Conservation (phyloP, 805 yeast genomes). For the Hanseniaspora occidentalis region DNA sequence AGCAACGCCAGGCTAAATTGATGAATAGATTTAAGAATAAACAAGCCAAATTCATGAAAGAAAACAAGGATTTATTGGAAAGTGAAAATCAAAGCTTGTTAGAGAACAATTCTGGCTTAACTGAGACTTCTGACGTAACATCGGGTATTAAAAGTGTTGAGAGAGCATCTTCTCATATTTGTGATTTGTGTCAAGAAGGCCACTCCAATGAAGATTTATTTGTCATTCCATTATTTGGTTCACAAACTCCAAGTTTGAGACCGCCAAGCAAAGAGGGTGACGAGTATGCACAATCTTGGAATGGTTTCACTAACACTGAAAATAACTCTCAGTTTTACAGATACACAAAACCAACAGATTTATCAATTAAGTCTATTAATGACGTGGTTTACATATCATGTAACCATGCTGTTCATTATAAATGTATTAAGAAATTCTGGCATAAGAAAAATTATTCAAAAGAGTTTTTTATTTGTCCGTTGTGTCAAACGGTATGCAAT, state of each 20-base stretch:
- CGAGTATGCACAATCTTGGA: constrained; percentile 13
- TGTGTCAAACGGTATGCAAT: constrained; percentile 64
- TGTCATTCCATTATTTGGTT: constrained; percentile 44
- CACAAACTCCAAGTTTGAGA: constrained; percentile 38
- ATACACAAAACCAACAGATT: constrained; percentile 4
- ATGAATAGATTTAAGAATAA: constrained; percentile 55
- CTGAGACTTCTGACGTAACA: background rate
- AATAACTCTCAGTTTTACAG: constrained; percentile 10
- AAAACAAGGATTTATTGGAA: constrained; percentile 28
- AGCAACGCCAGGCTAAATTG: constrained; percentile 48
- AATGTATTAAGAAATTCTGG: constrained; percentile 60
- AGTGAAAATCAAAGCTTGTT: constrained; percentile 27
- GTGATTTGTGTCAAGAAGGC: constrained; percentile 50
- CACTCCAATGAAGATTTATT: constrained; percentile 34
- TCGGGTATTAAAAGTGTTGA: too few relatives aligned
- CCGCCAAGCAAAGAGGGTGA: constrained; percentile 6
- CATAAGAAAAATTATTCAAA: constrained; percentile 44
- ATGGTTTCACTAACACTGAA: constrained; percentile 12
- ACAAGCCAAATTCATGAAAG: constrained; percentile 61
- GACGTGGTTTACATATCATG: constrained; percentile 63
- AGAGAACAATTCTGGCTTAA: background rate
- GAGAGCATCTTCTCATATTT: constrained; percentile 28
- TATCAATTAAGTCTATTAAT: too few relatives aligned
- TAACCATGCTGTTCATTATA: constrained; percentile 85
- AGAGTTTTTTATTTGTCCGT: constrained; percentile 78